phyloP scores from a whole-genome alignment of 2,329 filamentous ascomycete genomes.

The Aspergillus fumigatiaffinis region DNA sequence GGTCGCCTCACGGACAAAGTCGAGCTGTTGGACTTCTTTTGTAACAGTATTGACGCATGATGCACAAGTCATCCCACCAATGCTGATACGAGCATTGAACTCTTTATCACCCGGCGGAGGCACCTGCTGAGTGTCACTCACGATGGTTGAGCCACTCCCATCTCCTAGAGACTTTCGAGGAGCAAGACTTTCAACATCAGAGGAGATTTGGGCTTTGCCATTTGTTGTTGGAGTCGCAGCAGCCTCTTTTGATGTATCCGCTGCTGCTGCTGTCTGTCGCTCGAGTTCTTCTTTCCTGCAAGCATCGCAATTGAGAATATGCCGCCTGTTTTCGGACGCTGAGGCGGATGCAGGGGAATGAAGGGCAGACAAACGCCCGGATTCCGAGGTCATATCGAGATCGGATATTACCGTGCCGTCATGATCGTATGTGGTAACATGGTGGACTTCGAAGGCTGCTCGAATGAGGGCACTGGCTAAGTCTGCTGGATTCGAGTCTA shows the following conservation, averaged over 20 bases:
- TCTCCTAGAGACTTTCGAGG: neutral
- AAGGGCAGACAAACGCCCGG: constrained; percentile 19
- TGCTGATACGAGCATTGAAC: constrained; percentile 40
- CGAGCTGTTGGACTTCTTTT: constrained; percentile 53
- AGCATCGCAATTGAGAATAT: constrained; percentile 50
- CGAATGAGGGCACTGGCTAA: constrained; percentile 39
- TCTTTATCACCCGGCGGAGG: constrained; percentile 3
- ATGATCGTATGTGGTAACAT: constrained; percentile 39
- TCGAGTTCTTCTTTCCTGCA: constrained; percentile 42
- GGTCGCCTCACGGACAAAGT: constrained; percentile 55
- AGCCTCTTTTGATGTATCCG: constrained; percentile 9
- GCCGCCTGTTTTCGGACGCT: constrained; percentile 24
- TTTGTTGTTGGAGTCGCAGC: neutral
- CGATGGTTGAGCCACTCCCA: neutral
- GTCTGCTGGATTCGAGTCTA: constrained; percentile 25
- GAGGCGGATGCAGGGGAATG: constrained; percentile 17
- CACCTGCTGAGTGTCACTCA: neutral
- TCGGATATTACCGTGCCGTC: constrained; percentile 29
- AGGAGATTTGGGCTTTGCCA: neutral
- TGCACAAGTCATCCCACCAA: constrained; percentile 71
- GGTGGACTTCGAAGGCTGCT: constrained; percentile 46
- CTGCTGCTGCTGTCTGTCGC: constrained; percentile 12
- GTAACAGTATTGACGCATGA: constrained; percentile 64
- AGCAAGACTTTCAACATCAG: constrained; percentile 5
- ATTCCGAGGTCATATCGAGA: constrained; percentile 30